Evolutionary conservation across 139 green algal species (phyloP).

Genomic region (Limnomonas spitsbergensis): DNA sequence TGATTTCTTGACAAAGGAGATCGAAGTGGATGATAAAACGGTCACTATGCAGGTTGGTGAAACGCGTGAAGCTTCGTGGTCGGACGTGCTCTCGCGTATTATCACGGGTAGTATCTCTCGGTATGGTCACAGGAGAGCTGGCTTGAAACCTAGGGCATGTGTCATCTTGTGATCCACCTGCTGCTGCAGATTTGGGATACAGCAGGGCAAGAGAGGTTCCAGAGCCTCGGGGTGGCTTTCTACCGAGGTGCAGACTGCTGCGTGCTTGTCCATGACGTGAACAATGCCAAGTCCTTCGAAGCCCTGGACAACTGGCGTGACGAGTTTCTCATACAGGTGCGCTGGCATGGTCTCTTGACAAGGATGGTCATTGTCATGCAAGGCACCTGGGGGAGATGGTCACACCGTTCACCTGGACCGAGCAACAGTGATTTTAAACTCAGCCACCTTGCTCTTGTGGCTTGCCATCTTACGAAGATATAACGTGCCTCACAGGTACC

Average conservation of each 20-base stretch:
- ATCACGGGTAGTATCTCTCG: no score
- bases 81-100: no score
- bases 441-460: no score
- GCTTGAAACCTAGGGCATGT: neutral
- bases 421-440: no score
- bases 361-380: neutral
- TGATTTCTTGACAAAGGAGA: slow-evolving; percentile 98
- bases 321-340: slow-evolving; percentile 95
- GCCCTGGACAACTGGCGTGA: slow-evolving; percentile 97
- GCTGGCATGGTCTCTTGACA: no score
- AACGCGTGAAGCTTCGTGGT: no score
- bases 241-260: slow-evolving; percentile 98
- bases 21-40: slow-evolving; percentile 93
- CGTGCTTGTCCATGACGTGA: slow-evolving; percentile 97
- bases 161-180: neutral
- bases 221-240: slow-evolving; percentile 95
- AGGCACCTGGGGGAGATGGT: neutral
- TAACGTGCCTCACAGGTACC: no score
- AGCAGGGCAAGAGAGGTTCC: slow-evolving; percentile 95
- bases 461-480: no score
- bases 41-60: slow-evolving; percentile 94
- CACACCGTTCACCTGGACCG: neutral
- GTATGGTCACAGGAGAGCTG: no score
- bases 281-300: slow-evolving; percentile 92
- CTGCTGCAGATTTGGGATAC: slow-evolving; percentile 95